Evolutionary conservation across 108 stramenopile species (phyloP).

Genomic region (Fragilariopsis cylindrus): DNA sequence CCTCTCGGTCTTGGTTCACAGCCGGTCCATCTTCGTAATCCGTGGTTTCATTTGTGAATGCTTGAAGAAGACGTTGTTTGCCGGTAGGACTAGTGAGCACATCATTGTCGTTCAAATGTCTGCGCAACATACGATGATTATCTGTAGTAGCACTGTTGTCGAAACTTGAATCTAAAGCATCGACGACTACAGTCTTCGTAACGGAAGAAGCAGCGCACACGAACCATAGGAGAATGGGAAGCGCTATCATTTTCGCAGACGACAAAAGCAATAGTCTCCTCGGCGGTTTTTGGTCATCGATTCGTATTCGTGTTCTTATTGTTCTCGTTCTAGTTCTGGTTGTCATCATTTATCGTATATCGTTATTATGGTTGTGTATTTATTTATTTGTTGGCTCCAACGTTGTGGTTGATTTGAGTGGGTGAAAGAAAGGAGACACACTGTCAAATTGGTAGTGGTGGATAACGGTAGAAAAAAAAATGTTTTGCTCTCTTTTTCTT

Average conservation of each 20-base stretch:
- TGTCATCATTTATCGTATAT: background rate
- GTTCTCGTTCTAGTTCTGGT: background rate
- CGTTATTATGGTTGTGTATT: background rate
- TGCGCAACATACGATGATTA: background rate
- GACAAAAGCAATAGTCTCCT: background rate
- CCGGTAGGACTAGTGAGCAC: too few relatives aligned
- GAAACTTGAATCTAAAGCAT: background rate
- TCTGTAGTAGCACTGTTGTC: background rate
- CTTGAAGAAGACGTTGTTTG: constrained; percentile 3
- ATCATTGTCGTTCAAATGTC: background rate
- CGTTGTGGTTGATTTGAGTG: background rate
- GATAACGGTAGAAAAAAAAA: too few relatives aligned
- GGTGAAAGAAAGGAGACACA: background rate
- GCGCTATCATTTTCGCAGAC: background rate
- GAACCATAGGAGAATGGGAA: background rate
- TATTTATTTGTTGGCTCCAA: background rate
- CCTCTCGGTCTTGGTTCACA: constrained; percentile 36
- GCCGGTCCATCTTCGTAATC: constrained; percentile 17
- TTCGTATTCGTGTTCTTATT: background rate
- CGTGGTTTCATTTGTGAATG: background rate
- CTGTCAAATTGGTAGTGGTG: background rate
- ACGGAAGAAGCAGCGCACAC: background rate
- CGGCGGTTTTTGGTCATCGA: background rate
- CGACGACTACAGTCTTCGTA: background rate
- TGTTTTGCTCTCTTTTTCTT: too few relatives aligned